Evolutionary conservation across 805 yeast genomes (phyloP).

Genomic region (Ogataea sp.): DNA sequence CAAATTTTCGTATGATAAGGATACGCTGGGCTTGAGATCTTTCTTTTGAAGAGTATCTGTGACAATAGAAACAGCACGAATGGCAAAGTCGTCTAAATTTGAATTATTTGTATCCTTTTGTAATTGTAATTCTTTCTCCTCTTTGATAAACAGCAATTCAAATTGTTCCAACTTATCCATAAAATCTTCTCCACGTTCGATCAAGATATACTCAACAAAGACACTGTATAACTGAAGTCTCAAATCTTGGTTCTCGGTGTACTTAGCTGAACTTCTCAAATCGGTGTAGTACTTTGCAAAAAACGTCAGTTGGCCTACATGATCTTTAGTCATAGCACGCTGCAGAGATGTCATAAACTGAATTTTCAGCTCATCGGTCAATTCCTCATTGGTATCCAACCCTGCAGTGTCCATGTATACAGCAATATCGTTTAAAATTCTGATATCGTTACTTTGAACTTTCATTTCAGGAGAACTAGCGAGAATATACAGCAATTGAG

Average conservation of each 20-base stretch:
- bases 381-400: no score
- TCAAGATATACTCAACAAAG: background rate
- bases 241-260: background rate
- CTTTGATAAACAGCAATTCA: background rate
- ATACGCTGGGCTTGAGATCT: no score
- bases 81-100: no score
- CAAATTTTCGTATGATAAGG: no score
- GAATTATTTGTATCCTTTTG: no score
- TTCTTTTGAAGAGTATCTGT: no score
- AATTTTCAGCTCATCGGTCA: background rate
- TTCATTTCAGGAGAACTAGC: no score
- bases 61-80: no score
- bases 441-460: no score
- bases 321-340: constrained; percentile 20
- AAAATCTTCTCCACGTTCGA: background rate
- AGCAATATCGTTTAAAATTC: no score
- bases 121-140: background rate
- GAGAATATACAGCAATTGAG: no score
- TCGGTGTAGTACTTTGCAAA: background rate
- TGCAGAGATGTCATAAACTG: background rate
- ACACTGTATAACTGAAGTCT: background rate
- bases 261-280: background rate
- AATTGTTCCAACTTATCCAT: background rate
- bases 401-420: no score
- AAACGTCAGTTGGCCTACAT: constrained; percentile 9